These are phyloP conservation scores for Erodium moschatum DNA, from an alignment of 441 rosid genomes.

Conservation along the genomic window DNA sequence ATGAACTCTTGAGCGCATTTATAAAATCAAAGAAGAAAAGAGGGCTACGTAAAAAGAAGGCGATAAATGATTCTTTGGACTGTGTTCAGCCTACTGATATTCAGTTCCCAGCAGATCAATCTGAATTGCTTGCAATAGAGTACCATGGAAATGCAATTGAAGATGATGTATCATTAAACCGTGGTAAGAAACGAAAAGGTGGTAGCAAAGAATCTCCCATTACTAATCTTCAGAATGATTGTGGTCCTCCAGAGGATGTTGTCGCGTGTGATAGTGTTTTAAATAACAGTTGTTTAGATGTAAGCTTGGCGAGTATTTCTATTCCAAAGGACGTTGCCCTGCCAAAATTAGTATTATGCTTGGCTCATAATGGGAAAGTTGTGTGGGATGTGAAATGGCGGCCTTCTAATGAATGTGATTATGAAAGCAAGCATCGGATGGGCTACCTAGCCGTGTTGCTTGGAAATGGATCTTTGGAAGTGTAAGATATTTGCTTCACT, in stretches of 20 bases:
- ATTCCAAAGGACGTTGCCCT: constrained; percentile 42
- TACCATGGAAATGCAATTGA: constrained; percentile 26
- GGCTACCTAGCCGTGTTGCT: constrained; percentile 88
- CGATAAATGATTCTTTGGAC: constrained; percentile 26
- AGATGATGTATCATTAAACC: constrained; percentile 24
- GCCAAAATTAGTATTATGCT: constrained; percentile 69
- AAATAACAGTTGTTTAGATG: constrained; percentile 23
- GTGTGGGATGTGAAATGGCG: constrained; percentile 91
- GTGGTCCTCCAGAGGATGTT: constrained; percentile 19
- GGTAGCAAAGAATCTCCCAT: constrained; percentile 22
- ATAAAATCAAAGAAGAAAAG: constrained; percentile 31
- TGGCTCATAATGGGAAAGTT: constrained; percentile 89
- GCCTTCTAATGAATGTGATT: constrained; percentile 36
- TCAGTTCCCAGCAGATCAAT: constrained; percentile 38
- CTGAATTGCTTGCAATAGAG: constrained; percentile 28
- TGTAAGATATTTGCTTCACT: constrained; percentile 47
- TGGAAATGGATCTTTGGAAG: constrained; percentile 87
- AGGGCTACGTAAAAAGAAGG: constrained; percentile 46
- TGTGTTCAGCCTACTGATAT: constrained; percentile 35
- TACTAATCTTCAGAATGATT: constrained; percentile 19
- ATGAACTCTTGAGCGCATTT: constrained; percentile 21
- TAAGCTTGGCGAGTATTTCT: constrained; percentile 21
- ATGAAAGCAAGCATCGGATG: constrained; percentile 49
- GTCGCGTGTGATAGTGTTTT: constrained; percentile 16
- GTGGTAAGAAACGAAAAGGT: constrained; percentile 21